Base-by-base conservation (phyloP, 2,329 filamentous ascomycete species). In the Penicillium expansum region DNA sequence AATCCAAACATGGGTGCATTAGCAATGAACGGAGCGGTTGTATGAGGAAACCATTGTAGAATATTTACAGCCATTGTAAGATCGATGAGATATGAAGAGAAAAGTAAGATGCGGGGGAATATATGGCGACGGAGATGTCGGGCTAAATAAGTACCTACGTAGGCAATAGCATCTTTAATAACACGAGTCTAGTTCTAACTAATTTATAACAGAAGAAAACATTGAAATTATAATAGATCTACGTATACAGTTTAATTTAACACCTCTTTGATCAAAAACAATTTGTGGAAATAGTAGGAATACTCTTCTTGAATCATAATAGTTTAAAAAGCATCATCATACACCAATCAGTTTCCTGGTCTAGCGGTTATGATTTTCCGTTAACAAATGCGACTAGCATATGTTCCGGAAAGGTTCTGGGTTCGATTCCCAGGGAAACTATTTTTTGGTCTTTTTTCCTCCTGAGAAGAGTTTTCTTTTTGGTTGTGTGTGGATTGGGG, bases 1-100 rank as follows among this genome's bases (percentile, higher is more conserved):
- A 60, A 65, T 16, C 64, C 64, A 30, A 63, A 54, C 64, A 67
- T 67, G 8, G 64, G 64, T 11, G 64, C 64, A 48, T 63, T 65
- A 4, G 63, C 64, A 39, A 67, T 63, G 51, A 67, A 65, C 16
- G 64, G 64, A 27, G 20, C 48, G 1, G 55, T 48, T 14, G 59
- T 58, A 44, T 59, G 59, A 6, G 58, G 52, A 39, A 64, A 64
- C 60, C 63, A 65, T 48, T 55, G 47, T 7, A 59, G 53, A 22
- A 61, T 38, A 11, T 48, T 48, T 30, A 24, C 16, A 22, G 41
- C 41, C 50, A 53, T 53, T 38, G 30, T 37, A 8, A 6, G 4
- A 20, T 35, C 2, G 30, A 50, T 9, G 16, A 18, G 18, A 8
- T 30, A 22, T 16, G 9, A 43, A 24, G n/a, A 18, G 27, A 47